These are phyloP conservation scores for Kwoniella heveanensis DNA, from an alignment of 768 basidiomycete genomes.

Conservation along the genomic window DNA sequence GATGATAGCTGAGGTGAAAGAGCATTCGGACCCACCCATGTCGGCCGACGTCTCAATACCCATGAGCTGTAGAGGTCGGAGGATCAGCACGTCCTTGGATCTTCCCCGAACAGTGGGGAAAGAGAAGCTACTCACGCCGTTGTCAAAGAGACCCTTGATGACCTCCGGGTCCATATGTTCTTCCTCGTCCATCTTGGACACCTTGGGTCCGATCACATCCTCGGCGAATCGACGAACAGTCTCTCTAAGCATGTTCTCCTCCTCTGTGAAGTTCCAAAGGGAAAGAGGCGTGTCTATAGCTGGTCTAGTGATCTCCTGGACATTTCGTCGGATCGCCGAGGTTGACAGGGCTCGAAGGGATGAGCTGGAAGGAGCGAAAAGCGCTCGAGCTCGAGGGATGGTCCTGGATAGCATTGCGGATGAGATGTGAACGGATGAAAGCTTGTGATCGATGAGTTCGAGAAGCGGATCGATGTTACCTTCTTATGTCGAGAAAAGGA, in stretches of 20 bases:
- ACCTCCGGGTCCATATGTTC: constrained; percentile 87
- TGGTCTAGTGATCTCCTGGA: constrained; percentile 41
- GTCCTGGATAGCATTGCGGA: background rate
- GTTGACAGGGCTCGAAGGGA: constrained; percentile 23
- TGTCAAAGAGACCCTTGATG: constrained; percentile 87
- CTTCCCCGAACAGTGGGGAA: too few relatives aligned
- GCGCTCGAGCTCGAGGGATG: constrained; percentile 1
- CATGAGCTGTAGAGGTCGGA: constrained; percentile 74
- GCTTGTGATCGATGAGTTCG: too few relatives aligned
- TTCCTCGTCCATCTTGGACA: constrained; percentile 96
- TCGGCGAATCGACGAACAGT: constrained; percentile 83
- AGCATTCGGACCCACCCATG: constrained; percentile 81
- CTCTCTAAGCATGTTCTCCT: constrained; percentile 91
- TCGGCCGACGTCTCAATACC: constrained; percentile 88
- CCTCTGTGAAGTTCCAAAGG: constrained; percentile 82
- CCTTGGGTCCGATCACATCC: constrained; percentile 86
- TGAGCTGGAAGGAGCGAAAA: background rate
- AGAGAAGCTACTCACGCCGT: constrained; percentile 69
- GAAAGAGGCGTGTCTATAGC: constrained; percentile 50
- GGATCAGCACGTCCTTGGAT: background rate
- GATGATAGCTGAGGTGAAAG: constrained; percentile 93
- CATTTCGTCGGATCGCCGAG: background rate
- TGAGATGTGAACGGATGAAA: background rate
- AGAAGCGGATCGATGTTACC: too few relatives aligned
- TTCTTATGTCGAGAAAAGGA: background rate